A percentile compares a stretch with the other conserved stretches of the same genome.
Evolutionary conservation across 176 grass and related monocot species (phyloP).

Genomic region (Carex scoparia): DNA sequence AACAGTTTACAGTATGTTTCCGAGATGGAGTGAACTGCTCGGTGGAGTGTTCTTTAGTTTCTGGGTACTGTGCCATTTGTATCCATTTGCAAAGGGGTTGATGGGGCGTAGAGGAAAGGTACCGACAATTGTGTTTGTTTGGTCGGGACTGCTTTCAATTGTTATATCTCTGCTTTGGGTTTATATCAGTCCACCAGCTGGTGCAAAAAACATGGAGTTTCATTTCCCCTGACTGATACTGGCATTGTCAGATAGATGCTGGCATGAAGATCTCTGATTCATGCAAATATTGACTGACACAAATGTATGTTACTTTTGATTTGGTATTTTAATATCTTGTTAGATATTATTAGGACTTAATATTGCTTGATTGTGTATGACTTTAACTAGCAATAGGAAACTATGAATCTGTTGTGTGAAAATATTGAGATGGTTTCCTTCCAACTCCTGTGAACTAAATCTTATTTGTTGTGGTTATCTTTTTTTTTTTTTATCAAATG

Average conservation of each 20-base stretch:
- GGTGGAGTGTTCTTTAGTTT: conserved; percentile 95
- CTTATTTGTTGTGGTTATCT: not conserved
- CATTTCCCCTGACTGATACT: conserved; percentile 53
- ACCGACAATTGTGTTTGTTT: conserved; percentile 89
- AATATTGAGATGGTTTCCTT: not conserved
- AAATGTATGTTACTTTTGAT: not conserved
- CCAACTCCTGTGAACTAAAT: not conserved
- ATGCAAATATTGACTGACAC: not conserved
- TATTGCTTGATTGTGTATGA: not conserved
- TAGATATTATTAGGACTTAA: not conserved
- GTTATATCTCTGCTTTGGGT: conserved; percentile 89
- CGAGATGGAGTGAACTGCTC: conserved; percentile 87
- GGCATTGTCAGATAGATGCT: not conserved
- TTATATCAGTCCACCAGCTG: conserved; percentile 70
- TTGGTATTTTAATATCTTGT: not conserved
- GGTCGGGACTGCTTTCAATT: conserved; percentile 75
- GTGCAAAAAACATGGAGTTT: conserved; percentile 47
- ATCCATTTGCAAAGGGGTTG: conserved; percentile 91
- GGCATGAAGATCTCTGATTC: conserved; percentile 7
- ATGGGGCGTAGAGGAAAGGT: conserved; percentile 86
- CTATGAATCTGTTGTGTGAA: not conserved
- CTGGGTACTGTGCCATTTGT: conserved; percentile 96
- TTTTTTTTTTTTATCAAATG: not conserved
- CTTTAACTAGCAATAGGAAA: not conserved
- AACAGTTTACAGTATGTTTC: conserved; percentile 86